phyloP scores from a whole-genome alignment of 164 flowering plant genomes.

The Stephania cephalantha region DNA sequence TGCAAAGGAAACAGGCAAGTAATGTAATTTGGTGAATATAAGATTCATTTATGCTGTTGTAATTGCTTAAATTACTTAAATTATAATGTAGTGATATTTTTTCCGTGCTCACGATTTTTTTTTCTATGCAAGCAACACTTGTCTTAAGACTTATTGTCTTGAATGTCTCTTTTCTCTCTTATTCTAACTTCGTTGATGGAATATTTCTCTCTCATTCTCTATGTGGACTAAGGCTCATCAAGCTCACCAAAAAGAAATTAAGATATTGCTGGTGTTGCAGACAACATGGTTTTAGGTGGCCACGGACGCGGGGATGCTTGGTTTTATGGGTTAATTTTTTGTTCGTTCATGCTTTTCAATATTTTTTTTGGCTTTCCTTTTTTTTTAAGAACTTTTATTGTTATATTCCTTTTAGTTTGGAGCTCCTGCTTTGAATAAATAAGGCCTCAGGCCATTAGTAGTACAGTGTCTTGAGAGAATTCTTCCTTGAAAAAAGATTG shows the following conservation, averaged over 20 bases:
- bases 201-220: background rate
- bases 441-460: too few relatives aligned
- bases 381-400: too few relatives aligned
- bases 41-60: slow-evolving; percentile 1
- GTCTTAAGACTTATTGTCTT: background rate
- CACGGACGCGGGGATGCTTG: background rate
- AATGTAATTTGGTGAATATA: slow-evolving; percentile 1
- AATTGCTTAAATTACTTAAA: background rate
- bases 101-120: background rate
- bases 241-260: background rate
- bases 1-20: slow-evolving; percentile 14
- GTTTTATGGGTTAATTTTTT: background rate
- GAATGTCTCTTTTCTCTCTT: background rate
- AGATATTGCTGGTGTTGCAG: background rate
- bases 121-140: background rate
- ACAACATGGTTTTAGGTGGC: background rate
- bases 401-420: too few relatives aligned
- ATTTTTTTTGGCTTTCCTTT: too few relatives aligned
- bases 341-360: too few relatives aligned
- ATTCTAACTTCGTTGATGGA: background rate
- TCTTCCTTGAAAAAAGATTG: too few relatives aligned
- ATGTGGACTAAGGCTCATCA: too few relatives aligned
- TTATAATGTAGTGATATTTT: too few relatives aligned
- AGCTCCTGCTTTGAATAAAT: too few relatives aligned
- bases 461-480: too few relatives aligned